A percentile compares a stretch with the other conserved stretches of the same genome.
Conservation (phyloP, 2,329 filamentous ascomycete species). For the Ophiostoma ips region DNA sequence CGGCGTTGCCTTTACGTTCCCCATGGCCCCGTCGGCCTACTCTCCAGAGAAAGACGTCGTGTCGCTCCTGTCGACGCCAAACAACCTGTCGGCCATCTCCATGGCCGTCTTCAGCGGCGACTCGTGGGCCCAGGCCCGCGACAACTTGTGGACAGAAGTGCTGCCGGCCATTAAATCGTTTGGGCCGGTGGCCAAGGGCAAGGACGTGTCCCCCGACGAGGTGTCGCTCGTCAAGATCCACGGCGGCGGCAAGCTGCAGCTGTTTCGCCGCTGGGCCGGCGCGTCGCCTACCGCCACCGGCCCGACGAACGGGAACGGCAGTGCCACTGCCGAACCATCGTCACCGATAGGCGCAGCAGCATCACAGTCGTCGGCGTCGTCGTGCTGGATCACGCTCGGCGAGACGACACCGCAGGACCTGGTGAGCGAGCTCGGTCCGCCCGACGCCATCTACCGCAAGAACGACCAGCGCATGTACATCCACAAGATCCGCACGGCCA, state of each 20-base stretch:
- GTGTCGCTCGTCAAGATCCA: constrained; percentile 67
- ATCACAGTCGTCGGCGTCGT: constrained; percentile 1
- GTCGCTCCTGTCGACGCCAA: constrained; percentile 65
- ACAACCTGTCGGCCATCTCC: constrained; percentile 60
- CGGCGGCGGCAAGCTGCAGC: constrained; percentile 64
- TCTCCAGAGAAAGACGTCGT: constrained; percentile 70
- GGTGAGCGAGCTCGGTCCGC: constrained; percentile 78
- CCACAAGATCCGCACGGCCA: constrained; percentile 49
- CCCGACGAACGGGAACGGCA: neutral
- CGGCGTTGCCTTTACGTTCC: constrained; percentile 85
- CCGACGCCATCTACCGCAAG: constrained; percentile 87
- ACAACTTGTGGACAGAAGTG: constrained; percentile 59
- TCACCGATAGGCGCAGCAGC: neutral
- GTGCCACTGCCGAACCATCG: neutral
- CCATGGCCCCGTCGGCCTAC: constrained; percentile 60
- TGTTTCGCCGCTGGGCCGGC: constrained; percentile 54
- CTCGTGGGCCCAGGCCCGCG: constrained; percentile 77
- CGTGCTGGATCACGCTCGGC: constrained; percentile 59
- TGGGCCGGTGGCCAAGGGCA: constrained; percentile 52
- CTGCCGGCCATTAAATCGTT: constrained; percentile 63
- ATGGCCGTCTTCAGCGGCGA: constrained; percentile 86
- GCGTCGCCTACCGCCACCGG: neutral
- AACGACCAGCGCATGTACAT: constrained; percentile 81
- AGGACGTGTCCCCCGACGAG: constrained; percentile 76
- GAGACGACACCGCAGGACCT: constrained; percentile 88